Conservation (phyloP, 345 rosid genomes). For the Salix viminalis region DNA sequence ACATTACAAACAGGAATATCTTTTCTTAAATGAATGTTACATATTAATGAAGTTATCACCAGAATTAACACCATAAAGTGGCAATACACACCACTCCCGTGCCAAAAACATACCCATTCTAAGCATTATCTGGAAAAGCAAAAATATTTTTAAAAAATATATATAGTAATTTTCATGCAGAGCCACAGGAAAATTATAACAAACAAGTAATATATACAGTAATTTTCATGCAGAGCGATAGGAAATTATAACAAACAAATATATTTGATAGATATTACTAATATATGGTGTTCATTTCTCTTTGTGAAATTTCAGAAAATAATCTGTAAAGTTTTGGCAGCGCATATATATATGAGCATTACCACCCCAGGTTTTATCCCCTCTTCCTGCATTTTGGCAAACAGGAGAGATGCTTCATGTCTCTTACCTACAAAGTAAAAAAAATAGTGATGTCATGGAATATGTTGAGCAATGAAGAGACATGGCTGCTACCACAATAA, state of each 20-base stretch:
- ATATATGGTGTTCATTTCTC: neutral
- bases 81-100: neutral
- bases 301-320: neutral
- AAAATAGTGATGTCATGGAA: neutral
- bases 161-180: too few species aligned
- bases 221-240: neutral
- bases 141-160: neutral
- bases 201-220: neutral
- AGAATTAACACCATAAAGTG: neutral
- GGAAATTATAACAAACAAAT: neutral
- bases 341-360: conserved; percentile 9
- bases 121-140: neutral
- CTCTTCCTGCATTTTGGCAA: conserved; percentile 59
- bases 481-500: neutral
- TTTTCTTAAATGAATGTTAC: neutral
- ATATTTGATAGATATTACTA: neutral
- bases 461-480: neutral
- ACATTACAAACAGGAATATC: neutral
- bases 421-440: conserved; percentile 47
- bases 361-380: conserved; percentile 77
- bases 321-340: neutral
- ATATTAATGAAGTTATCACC: neutral
- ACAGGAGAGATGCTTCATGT: conserved; percentile 52
- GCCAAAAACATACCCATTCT: neutral
- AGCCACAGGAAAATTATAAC: neutral